Conservation (phyloP, 148 eudicot species). For the Rhododendron ferrugineum region DNA sequence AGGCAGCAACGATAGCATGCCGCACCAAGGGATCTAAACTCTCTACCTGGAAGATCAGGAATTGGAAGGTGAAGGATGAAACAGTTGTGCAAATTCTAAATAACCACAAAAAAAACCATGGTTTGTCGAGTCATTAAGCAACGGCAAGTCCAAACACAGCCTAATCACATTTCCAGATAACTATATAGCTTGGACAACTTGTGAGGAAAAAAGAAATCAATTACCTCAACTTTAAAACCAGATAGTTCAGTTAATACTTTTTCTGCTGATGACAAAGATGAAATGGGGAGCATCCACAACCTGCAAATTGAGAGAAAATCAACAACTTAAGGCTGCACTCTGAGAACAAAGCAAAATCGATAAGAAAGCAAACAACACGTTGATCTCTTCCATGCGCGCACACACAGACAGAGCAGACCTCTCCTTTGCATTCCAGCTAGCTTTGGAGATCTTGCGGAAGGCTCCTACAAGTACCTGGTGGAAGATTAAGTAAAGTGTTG, state of each 20-base stretch:
- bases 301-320: slow-evolving; percentile 31
- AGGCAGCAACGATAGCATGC: slow-evolving; percentile 74
- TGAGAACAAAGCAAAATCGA: neutral
- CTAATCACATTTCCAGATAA: neutral
- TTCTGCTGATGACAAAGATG: slow-evolving; percentile 71
- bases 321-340: slow-evolving; percentile 2
- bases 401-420: slow-evolving; percentile 37
- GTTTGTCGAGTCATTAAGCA: neutral
- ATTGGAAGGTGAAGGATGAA: neutral
- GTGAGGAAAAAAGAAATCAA: neutral
- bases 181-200: neutral
- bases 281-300: slow-evolving; percentile 79
- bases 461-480: slow-evolving; percentile 60
- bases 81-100: neutral
- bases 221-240: slow-evolving; percentile 64
- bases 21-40: slow-evolving; percentile 81
- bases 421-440: slow-evolving; percentile 86
- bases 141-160: neutral
- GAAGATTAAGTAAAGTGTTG: slow-evolving; percentile 11
- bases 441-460: slow-evolving; percentile 72
- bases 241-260: slow-evolving; percentile 47
- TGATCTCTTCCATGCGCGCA: neutral
- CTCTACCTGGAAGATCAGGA: slow-evolving; percentile 42
- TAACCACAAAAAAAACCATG: neutral
- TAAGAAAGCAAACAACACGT: slow-evolving; percentile 1